Conservation (phyloP, 139 green algal genomes). For the Medakamo hakoo region DNA sequence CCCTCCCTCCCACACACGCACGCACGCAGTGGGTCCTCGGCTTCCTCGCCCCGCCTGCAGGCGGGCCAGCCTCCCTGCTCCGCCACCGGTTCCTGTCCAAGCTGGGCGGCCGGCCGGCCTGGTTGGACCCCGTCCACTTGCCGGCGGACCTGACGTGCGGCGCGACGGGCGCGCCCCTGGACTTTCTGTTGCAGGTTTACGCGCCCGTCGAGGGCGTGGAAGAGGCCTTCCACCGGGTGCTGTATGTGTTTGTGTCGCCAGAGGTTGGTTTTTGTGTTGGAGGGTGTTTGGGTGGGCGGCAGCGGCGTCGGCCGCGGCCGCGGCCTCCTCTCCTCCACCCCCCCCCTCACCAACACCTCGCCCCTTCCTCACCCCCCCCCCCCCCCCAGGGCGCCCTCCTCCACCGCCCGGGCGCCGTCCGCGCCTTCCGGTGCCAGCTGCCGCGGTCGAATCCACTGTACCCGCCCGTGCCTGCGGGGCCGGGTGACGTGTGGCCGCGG, state of each 20-base stretch:
- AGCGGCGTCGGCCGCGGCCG: no score
- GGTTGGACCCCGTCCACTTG: constrained; percentile 56
- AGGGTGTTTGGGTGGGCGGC: no score
- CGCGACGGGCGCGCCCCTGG: constrained; percentile 20
- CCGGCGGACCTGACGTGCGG: constrained; percentile 41
- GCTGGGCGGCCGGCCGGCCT: constrained; percentile 55
- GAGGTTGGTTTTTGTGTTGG: no score
- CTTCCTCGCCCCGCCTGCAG: constrained; percentile 27
- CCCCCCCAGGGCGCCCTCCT: no score
- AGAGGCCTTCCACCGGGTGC: constrained; percentile 40
- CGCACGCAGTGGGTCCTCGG: constrained; percentile 42
- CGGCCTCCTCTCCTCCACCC: no score
- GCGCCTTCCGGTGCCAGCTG: constrained; percentile 68
- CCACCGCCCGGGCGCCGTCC: constrained; percentile 36
- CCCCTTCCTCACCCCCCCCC: no score
- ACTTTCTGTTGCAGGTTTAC: constrained; percentile 58
- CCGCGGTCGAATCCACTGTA: constrained; percentile 59
- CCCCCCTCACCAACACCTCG: no score
- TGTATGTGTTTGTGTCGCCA: constrained; percentile 53
- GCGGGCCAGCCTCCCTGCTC: constrained; percentile 22
- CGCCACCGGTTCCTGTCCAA: constrained; percentile 65
- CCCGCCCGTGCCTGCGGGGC: constrained; percentile 23
- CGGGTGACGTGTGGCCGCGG: constrained; percentile 17
- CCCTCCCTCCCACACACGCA: no score
- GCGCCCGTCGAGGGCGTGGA: constrained; percentile 30